phyloP scores from a whole-genome alignment of 192 early-diverging fungal species.

The Linnemannia exigua region DNA sequence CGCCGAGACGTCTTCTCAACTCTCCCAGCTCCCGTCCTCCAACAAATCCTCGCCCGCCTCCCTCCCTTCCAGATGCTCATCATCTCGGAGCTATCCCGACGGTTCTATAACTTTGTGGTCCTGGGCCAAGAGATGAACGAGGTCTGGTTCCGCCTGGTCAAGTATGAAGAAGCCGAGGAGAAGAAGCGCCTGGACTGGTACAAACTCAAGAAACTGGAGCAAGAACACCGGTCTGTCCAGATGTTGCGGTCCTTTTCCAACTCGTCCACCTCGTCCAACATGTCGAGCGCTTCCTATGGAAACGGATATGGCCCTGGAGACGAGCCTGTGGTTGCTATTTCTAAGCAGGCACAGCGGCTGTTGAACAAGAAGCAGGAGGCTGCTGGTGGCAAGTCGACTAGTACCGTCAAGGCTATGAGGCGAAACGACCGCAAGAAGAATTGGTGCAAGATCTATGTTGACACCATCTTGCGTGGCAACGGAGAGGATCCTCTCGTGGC shows the following conservation, averaged over 20 bases:
- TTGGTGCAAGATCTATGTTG: conserved; percentile 56
- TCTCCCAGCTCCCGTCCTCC: conserved; percentile 29
- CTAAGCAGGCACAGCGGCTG: conserved; percentile 45
- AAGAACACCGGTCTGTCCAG: conserved; percentile 41
- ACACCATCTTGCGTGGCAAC: conserved; percentile 47
- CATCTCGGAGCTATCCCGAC: conserved; percentile 54
- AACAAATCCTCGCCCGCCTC: conserved; percentile 32
- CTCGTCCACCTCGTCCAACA: conserved; percentile 30
- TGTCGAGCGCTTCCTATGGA: conserved; percentile 21
- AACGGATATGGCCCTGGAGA: conserved; percentile 13
- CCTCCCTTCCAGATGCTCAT: conserved; percentile 54
- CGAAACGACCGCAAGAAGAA: conserved; percentile 47
- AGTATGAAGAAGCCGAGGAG: conserved; percentile 44
- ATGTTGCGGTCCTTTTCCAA: conserved; percentile 48
- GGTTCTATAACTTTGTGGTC: conserved; percentile 53
- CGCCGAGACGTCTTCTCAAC: conserved; percentile 33
- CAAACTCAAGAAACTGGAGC: conserved; percentile 41
- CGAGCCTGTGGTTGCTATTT: conserved; percentile 14
- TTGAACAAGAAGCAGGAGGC: conserved; percentile 50
- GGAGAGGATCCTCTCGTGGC: conserved; percentile 31
- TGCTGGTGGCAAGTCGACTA: conserved; percentile 2
- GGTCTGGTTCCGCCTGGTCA: conserved; percentile 55
- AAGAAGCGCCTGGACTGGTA: conserved; percentile 52
- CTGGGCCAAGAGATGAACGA: conserved; percentile 54
- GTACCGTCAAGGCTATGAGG: conserved; percentile 39